phyloP scores from a whole-genome alignment of 768 basidiomycete species.

The Panellus pusillus region DNA sequence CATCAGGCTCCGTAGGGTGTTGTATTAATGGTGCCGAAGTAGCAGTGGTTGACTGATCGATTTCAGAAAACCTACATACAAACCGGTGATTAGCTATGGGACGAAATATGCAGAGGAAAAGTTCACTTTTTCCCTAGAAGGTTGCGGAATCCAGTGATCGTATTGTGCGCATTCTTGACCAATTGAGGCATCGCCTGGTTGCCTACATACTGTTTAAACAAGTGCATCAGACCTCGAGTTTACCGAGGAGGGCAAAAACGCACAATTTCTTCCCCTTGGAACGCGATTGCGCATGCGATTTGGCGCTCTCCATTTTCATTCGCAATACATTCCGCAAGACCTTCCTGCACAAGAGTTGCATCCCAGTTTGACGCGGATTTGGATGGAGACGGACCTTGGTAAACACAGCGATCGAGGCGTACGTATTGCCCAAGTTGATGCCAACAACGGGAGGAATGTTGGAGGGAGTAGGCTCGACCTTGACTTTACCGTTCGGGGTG shows the following conservation, averaged over 20 bases:
- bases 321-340: conserved; percentile 90
- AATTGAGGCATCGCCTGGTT: conserved; percentile 93
- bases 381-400: conserved; percentile 66
- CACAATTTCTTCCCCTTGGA: conserved; percentile 89
- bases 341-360: conserved; percentile 56
- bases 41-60: conserved; percentile 51
- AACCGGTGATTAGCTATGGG: background rate
- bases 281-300: conserved; percentile 92
- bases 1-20: conserved; percentile 68
- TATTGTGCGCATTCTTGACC: conserved; percentile 92
- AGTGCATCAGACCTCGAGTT: conserved; percentile 8
- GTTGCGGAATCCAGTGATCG: conserved; percentile 93
- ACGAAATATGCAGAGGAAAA: background rate
- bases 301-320: conserved; percentile 99
- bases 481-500: conserved; percentile 52
- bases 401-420: conserved; percentile 92
- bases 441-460: conserved; percentile 72
- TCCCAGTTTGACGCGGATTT: background rate
- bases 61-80: conserved; percentile 70
- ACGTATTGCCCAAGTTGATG: conserved; percentile 95
- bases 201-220: conserved; percentile 79
- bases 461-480: conserved; percentile 31
- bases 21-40: conserved; percentile 75
- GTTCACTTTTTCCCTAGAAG: conserved; percentile 86
- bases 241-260: conserved; percentile 28